Base-by-base conservation (phyloP, 2,329 filamentous ascomycete genomes). In the Capronia epimyces region DNA sequence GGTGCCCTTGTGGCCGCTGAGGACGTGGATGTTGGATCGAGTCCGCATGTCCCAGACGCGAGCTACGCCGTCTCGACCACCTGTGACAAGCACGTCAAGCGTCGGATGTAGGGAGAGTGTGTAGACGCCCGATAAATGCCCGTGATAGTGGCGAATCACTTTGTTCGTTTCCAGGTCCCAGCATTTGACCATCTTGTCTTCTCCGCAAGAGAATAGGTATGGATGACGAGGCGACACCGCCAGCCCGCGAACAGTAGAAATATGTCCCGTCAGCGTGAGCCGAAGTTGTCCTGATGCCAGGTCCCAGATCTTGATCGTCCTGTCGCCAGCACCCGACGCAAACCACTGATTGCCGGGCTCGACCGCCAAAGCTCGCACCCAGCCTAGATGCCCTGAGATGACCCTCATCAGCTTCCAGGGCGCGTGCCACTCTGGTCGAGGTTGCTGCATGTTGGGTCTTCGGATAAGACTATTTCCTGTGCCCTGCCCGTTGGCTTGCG, bases 81-180 rank as follows among this genome's bases (percentile, higher is more conserved):
- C 93, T 0, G 93, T 98, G 40, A 95, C 90, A 15, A 98, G 78
- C 0, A 98, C 87, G 64, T 98, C 93, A 4, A 98, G 79, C 0
- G 89, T 95, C 0, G 93, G 93, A 66, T 98, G 93, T n/a, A 98
- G 74, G 2, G 87, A 81, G 4, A 98, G 75, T 1, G 90, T 90
- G 71, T 98, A 98, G 3, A 98, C 93, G 58, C 93, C 93, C 62
- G 88, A 95, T 18, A 98, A 75, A 71, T 98, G 93, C 15, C 94
- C 94, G 67, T 98, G 93, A 68, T 97, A 98, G 70, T 96, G 89
- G 32, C 91, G 82, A 65, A 97, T 96, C 53, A 98, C 93, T 70
- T 96, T 96, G 75, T 98, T 98, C n/a, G 91, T 96, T 70, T 98
- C 93, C 59, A 98, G 74, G 73, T 98, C 93, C 93, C 93, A 98